Percentiles rank a stretch among this genome's conserved stretches.
Conservation (phyloP, 2,329 filamentous ascomycete genomes). For the Rhinocladiella similis region DNA sequence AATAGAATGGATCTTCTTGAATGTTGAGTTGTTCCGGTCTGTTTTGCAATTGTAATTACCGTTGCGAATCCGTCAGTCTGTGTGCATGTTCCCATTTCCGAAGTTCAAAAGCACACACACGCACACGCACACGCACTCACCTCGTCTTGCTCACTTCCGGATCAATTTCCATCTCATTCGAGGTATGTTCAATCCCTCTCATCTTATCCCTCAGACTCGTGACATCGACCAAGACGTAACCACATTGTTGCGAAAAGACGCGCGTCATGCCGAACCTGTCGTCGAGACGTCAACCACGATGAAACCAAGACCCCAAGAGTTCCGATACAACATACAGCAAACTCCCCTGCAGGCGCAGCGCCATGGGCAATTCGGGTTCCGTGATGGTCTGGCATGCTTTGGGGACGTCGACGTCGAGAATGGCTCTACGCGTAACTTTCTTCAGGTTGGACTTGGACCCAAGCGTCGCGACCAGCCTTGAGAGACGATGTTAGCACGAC, state of each 20-base stretch:
- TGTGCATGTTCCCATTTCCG: neutral
- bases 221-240: conserved; percentile 79
- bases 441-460: conserved; percentile 70
- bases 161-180: conserved; percentile 64
- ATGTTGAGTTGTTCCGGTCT: conserved; percentile 77
- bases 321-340: conserved; percentile 61
- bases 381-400: conserved; percentile 89
- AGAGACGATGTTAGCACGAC: neutral
- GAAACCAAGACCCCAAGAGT: neutral
- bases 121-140: too few species aligned
- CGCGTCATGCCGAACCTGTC: conserved; percentile 73
- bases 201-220: conserved; percentile 74
- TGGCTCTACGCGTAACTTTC: conserved; percentile 79
- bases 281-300: too few species aligned
- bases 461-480: conserved; percentile 87
- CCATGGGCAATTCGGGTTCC: conserved; percentile 80
- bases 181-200: conserved; percentile 62
- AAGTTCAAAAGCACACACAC: conserved; percentile 6
- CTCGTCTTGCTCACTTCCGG: conserved; percentile 68
- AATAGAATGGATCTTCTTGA: conserved; percentile 78
- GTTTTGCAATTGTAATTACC: neutral
- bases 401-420: conserved; percentile 81
- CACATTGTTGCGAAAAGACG: conserved; percentile 84
- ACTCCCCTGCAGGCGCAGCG: conserved; percentile 83
- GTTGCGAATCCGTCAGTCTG: neutral